Percentiles rank a stretch among this genome's conserved stretches.
Evolutionary conservation across 2,329 filamentous ascomycete species (phyloP).

Genomic region (Sporothrix globosa): DNA sequence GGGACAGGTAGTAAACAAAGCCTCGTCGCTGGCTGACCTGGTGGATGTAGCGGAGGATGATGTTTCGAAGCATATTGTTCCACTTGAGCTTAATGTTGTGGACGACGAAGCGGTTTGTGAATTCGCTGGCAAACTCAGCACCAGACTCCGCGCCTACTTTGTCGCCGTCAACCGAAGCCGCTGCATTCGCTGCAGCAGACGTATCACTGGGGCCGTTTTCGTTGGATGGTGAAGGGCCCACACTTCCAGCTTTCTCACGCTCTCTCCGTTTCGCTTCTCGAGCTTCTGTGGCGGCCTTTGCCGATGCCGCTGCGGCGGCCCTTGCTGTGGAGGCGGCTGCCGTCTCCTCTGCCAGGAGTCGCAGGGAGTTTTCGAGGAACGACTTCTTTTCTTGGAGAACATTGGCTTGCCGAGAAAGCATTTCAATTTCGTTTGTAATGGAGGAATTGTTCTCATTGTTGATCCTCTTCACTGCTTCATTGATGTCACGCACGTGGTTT

Average conservation of each 20-base stretch:
- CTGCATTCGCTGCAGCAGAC: constrained; percentile 8
- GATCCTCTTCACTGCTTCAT: constrained; percentile 72
- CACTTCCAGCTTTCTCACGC: background rate
- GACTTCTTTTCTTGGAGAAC: constrained; percentile 61
- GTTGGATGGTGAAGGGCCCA: background rate
- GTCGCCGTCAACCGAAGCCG: background rate
- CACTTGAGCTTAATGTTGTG: constrained; percentile 98
- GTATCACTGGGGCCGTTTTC: background rate
- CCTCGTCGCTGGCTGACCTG: constrained; percentile 94
- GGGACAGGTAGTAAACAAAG: constrained; percentile 96
- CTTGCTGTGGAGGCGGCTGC: constrained; percentile 38
- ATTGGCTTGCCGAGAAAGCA: constrained; percentile 57
- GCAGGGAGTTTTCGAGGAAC: constrained; percentile 63
- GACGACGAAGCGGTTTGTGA: constrained; percentile 97
- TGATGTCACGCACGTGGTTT: constrained; percentile 71
- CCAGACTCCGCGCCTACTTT: constrained; percentile 54
- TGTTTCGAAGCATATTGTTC: constrained; percentile 95
- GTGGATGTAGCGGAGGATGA: constrained; percentile 94
- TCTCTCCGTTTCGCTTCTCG: background rate
- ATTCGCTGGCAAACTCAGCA: constrained; percentile 87
- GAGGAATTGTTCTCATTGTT: constrained; percentile 51
- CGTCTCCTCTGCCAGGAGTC: constrained; percentile 51
- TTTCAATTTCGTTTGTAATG: constrained; percentile 62
- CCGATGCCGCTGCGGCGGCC: constrained; percentile 15
- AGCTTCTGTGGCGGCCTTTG: constrained; percentile 11